These are phyloP conservation scores for Penicillium polonicum DNA, from an alignment of 2,329 filamentous ascomycete genomes.

Conservation along the genomic window DNA sequence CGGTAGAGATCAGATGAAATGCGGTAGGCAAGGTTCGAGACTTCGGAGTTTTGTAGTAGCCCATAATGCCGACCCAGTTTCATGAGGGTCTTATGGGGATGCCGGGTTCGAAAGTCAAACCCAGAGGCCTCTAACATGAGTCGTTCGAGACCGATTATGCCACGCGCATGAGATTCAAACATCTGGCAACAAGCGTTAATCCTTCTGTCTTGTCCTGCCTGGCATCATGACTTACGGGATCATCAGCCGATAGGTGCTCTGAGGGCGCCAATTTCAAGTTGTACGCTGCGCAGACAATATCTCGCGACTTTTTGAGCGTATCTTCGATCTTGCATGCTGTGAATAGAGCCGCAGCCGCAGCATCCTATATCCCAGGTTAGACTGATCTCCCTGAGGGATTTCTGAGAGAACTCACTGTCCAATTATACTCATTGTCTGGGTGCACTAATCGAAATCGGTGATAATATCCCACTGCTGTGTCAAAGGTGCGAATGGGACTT, in stretches of 20 bases:
- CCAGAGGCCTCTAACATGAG: constrained; percentile 88
- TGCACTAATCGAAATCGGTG: constrained; percentile 89
- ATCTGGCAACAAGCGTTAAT: constrained; percentile 50
- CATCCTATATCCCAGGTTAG: constrained; percentile 58
- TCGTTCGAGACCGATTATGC: constrained; percentile 85
- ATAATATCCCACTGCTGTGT: constrained; percentile 88
- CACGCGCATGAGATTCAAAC: constrained; percentile 75
- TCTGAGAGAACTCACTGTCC: constrained; percentile 45
- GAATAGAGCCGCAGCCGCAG: constrained; percentile 82
- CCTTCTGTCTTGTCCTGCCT: neutral
- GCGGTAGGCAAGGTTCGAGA: constrained; percentile 70
- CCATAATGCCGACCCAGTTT: constrained; percentile 69
- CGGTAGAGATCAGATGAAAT: constrained; percentile 89
- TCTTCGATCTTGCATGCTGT: constrained; percentile 97
- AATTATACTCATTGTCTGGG: constrained; percentile 81
- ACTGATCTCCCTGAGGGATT: neutral
- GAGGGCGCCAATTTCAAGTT: constrained; percentile 72
- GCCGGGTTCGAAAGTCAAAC: constrained; percentile 89
- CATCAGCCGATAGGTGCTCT: constrained; percentile 72
- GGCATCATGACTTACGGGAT: constrained; percentile 59
- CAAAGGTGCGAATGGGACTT: constrained; percentile 85
- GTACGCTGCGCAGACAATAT: constrained; percentile 87
- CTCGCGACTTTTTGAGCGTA: constrained; percentile 91
- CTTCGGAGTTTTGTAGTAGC: constrained; percentile 52
- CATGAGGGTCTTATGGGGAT: constrained; percentile 79